Evolutionary conservation across 345 rosid species (phyloP).

Genomic region (Eucalyptus pauciflora): DNA sequence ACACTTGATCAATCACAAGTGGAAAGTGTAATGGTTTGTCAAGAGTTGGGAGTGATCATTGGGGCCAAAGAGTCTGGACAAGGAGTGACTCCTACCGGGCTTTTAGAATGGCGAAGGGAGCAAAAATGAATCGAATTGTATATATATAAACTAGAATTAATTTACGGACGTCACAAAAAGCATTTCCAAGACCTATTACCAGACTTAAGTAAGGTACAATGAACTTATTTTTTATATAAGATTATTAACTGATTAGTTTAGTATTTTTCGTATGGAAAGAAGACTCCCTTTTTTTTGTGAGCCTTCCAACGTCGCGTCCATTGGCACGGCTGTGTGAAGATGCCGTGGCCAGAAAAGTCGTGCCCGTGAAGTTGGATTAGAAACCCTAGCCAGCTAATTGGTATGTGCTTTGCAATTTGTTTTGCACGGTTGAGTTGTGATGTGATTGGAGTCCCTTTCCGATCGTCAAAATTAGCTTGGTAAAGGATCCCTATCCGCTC

Average conservation of each 20-base stretch:
- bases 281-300: not conserved
- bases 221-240: not conserved
- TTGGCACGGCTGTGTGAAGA: not conserved
- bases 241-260: not conserved
- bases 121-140: no score
- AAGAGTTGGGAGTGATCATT: not conserved
- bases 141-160: not conserved
- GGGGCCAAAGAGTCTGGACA: not conserved
- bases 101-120: fast-evolving
- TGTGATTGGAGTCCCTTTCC: not conserved
- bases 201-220: not conserved
- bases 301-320: not conserved
- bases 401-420: not conserved
- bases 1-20: not conserved
- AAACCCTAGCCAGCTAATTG: not conserved
- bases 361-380: not conserved
- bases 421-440: not conserved
- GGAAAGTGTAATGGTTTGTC: not conserved
- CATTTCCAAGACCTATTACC: not conserved
- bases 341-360: not conserved
- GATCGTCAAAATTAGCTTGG: not conserved
- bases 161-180: not conserved
- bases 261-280: not conserved
- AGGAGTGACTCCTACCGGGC: not conserved
- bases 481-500: not conserved